Percentiles rank a stretch among this genome's conserved stretches.
These are phyloP conservation scores for Ustilago lituana DNA, from an alignment of 1,284 basidiomycete genomes.

Conservation along the genomic window DNA sequence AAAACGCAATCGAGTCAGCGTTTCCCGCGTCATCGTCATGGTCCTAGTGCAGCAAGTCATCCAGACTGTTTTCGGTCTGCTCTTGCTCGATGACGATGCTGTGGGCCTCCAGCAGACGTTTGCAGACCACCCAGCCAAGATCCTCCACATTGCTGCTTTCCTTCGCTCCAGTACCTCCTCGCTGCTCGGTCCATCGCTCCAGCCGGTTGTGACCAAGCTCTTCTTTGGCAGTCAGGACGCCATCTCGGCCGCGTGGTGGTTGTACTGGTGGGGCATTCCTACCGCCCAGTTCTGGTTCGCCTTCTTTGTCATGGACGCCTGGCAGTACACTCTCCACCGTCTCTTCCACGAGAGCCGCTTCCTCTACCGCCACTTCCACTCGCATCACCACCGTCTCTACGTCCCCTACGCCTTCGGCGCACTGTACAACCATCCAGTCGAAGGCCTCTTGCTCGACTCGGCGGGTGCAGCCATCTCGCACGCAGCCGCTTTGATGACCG, in stretches of 20 bases:
- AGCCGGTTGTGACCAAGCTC: conserved; percentile 23
- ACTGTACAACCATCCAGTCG: conserved; percentile 95
- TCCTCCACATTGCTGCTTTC: conserved; percentile 28
- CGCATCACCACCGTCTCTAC: conserved; percentile 93
- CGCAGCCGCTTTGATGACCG: conserved; percentile 75
- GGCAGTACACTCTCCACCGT: conserved; percentile 97
- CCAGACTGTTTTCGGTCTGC: conserved; percentile 80
- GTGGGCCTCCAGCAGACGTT: conserved; percentile 48
- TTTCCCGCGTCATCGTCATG: conserved; percentile 77
- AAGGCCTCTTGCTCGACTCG: conserved; percentile 87
- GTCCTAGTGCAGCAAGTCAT: conserved; percentile 86
- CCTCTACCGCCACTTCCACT: conserved; percentile 91
- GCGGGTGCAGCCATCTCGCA: conserved; percentile 84
- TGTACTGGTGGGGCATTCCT: conserved; percentile 97
- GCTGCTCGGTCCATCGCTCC: conserved; percentile 14
- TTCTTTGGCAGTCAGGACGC: conserved; percentile 40
- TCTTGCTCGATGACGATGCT: conserved; percentile 75
- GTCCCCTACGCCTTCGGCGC: conserved; percentile 97
- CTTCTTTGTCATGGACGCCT: conserved; percentile 93
- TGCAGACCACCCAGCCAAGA: conserved; percentile 70
- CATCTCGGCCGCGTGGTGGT: conserved; percentile 71
- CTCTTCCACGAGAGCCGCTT: conserved; percentile 89
- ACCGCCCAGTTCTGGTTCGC: conserved; percentile 79
- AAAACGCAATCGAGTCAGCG: conserved; percentile 79
- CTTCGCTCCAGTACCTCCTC: conserved; percentile 18